Evolutionary conservation across 1,284 basidiomycete species (phyloP), one percentile per base, ranked within the genome.

Genomic region (Tylopilus sp.): DNA sequence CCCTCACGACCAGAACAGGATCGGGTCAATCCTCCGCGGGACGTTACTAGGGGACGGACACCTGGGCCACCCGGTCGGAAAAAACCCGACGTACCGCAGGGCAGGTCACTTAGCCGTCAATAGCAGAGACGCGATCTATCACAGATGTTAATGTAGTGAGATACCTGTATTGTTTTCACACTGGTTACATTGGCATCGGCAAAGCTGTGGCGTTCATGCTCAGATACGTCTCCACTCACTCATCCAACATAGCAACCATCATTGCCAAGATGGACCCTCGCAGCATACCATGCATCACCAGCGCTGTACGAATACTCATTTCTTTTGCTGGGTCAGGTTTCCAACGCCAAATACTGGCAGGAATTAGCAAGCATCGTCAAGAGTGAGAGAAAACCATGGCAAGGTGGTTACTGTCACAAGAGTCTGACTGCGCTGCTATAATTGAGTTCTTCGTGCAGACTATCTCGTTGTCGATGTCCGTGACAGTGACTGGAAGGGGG

Each of bases 391-490:
- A 69, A 73, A 37, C 68, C 78, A 11, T 67, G 71, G 59, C 78
- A 80, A 61, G 63, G 63, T 63, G 26, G 11, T 15, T 35, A 13
- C n/a, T 21, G 25, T 21, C 36, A 9, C 19, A 21, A 12, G 18
- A 16, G 18, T 11, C 13, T 13, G 12, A 16, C 12, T 7, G 19
- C 43, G 11, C 16, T 21, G 19, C 42, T 43, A 11, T 28, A 53
- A 31, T 31, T 12, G 36, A 4, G 15, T 9, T 9, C 46, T 33
- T 18, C 21, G 3, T 28, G 29, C 38, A 65, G 86, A 89, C 62
- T 90, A 83, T 61, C 67, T 84, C 33, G 75, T 91, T 35, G 75
- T 91, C 34, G 88, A 91, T 63, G 88, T 91, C 29, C 81, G 88
- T 15, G 88, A 89, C 62, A 78, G 83, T 51, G 88, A 91, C 58